Evolutionary conservation across 176 grass and related monocot species (phyloP).

Genomic region (Eragrostis curvula): DNA sequence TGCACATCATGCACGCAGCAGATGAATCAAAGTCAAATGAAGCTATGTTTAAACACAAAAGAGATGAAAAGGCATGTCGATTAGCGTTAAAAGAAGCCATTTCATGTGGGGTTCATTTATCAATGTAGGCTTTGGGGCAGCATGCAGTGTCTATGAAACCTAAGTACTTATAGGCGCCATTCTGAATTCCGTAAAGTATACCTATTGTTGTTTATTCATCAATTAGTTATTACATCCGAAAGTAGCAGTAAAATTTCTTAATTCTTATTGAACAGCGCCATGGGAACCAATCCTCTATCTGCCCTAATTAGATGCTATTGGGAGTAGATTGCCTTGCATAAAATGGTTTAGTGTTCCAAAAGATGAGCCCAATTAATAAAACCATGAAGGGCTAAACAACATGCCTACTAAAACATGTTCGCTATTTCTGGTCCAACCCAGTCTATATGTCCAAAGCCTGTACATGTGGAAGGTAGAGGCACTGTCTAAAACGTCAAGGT

Average conservation of each 20-base stretch:
- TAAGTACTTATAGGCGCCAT: constrained; percentile 9
- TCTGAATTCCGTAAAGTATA: neutral
- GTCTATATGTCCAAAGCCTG: neutral
- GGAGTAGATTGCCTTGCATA: constrained; percentile 2
- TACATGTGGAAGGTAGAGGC: too few relatives aligned
- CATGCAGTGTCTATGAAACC: neutral
- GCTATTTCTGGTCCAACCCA: constrained; percentile 1
- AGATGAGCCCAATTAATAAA: constrained; percentile 6
- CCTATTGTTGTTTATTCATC: neutral
- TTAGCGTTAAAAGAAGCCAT: constrained; percentile 6
- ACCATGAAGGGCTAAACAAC: neutral
- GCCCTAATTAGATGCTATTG: neutral
- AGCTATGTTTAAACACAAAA: neutral
- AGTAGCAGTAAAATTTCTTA: neutral
- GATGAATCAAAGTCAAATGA: neutral
- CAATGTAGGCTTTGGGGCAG: neutral
- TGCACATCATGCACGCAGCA: neutral
- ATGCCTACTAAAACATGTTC: constrained; percentile 18
- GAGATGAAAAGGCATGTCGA: neutral
- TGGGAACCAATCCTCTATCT: neutral
- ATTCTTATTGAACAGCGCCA: neutral
- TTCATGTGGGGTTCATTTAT: neutral
- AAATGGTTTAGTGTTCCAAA: neutral
- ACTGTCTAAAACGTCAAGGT: too few relatives aligned
- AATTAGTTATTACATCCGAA: constrained; percentile 1